Evolutionary conservation across 495 filamentous ascomycete genomes (phyloP).

Genomic region (Penicillium argentinense): DNA sequence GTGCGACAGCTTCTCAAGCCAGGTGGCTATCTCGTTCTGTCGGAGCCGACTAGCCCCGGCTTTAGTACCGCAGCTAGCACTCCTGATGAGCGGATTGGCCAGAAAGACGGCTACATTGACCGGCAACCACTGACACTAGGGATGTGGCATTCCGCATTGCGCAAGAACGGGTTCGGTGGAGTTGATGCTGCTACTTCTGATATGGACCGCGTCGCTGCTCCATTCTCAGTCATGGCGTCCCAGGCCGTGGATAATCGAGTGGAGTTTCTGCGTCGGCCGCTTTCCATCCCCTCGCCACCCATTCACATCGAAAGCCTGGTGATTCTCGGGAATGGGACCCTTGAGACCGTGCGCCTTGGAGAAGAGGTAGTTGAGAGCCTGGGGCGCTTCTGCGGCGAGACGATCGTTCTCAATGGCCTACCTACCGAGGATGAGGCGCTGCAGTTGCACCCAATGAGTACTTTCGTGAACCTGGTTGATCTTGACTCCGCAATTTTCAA

Average conservation of each 20-base stretch:
- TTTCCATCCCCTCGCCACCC: neutral
- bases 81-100: too few relatives aligned
- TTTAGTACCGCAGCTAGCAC: too few relatives aligned
- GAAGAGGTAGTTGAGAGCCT: neutral
- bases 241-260: conserved; percentile 44
- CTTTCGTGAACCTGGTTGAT: conserved; percentile 40
- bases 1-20: conserved; percentile 42
- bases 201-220: neutral
- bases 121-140: too few relatives aligned
- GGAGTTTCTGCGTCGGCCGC: conserved; percentile 18
- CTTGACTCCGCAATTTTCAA: conserved; percentile 45
- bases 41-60: too few relatives aligned
- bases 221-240: conserved; percentile 34
- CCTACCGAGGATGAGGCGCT: neutral
- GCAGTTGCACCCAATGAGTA: conserved; percentile 1
- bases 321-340: neutral
- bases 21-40: conserved; percentile 38
- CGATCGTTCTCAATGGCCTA: neutral
- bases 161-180: neutral
- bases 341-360: neutral
- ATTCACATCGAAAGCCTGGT: neutral
- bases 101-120: too few relatives aligned
- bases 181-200: neutral
- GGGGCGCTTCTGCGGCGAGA: neutral
- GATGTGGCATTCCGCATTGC: neutral